These are phyloP conservation scores for Pseudonitzschia multistriata DNA, from an alignment of 108 stramenopile genomes.

Conservation along the genomic window DNA sequence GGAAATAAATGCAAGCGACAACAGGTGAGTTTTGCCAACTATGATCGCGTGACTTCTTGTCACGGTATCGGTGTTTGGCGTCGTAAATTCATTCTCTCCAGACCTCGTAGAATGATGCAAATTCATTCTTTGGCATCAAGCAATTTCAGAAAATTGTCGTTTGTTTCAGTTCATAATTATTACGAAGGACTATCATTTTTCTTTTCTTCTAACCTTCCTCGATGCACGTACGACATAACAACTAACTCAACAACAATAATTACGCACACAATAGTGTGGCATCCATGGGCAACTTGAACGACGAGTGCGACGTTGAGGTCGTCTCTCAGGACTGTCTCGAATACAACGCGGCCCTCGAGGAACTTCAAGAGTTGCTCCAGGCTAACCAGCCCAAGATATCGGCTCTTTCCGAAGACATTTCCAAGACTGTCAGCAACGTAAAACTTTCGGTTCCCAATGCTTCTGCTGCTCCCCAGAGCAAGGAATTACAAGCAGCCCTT, in stretches of 20 bases:
- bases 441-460: conserved; percentile 20
- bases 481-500: conserved; percentile 46
- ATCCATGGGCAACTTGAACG: conserved; percentile 20
- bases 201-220: neutral
- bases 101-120: too few relatives aligned
- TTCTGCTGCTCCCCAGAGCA: conserved; percentile 4
- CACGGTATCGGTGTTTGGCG: too few relatives aligned
- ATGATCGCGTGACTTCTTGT: too few relatives aligned
- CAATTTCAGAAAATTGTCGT: too few relatives aligned
- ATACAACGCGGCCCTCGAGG: conserved; percentile 26
- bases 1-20: conserved; percentile 73
- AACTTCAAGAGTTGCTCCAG: conserved; percentile 14
- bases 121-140: too few relatives aligned
- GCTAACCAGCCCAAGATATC: neutral
- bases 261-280: conserved; percentile 21
- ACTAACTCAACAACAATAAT: neutral
- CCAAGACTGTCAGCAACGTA: conserved; percentile 25
- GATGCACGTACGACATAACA: neutral
- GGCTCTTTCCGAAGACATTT: conserved; percentile 17
- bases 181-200: too few relatives aligned
- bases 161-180: too few relatives aligned
- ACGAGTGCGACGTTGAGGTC: conserved; percentile 23
- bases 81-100: too few relatives aligned
- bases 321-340: conserved; percentile 28
- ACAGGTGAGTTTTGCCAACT: conserved; percentile 50